Evolutionary conservation across 768 basidiomycete species (phyloP).

Genomic region (Panaeolus cyanescens): DNA sequence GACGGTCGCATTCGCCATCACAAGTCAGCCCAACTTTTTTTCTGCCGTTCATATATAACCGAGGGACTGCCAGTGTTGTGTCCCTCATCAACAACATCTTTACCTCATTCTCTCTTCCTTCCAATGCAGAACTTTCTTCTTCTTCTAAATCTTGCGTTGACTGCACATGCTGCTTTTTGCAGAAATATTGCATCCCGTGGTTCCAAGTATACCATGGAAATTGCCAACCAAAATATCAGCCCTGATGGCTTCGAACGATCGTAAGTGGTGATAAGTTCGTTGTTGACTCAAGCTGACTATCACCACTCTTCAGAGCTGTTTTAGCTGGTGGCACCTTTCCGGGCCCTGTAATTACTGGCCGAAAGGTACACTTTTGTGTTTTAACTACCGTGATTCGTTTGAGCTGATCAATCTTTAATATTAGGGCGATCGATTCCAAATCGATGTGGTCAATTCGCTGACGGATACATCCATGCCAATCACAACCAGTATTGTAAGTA

Average conservation of each 20-base stretch:
- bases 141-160: neutral
- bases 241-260: slow-evolving; percentile 20
- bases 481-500: slow-evolving; percentile 31
- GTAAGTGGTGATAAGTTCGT: slow-evolving; percentile 2
- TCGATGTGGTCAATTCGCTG: slow-evolving; percentile 49
- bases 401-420: neutral
- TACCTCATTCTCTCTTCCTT: neutral
- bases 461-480: slow-evolving; percentile 45
- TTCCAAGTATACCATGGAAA: slow-evolving; percentile 32
- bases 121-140: neutral
- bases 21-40: neutral
- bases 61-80: neutral
- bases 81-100: neutral
- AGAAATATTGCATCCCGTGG: slow-evolving; percentile 12
- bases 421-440: slow-evolving; percentile 38
- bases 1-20: neutral
- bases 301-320: slow-evolving; percentile 14
- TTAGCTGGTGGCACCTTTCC: slow-evolving; percentile 29
- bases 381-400: neutral
- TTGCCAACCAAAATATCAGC: slow-evolving; percentile 12
- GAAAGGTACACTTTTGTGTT: slow-evolving; percentile 18
- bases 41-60: neutral
- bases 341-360: slow-evolving; percentile 28
- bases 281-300: neutral
- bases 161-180: neutral